Base-by-base conservation (phyloP, 2,329 filamentous ascomycete genomes). In the Acarospora socialis region DNA sequence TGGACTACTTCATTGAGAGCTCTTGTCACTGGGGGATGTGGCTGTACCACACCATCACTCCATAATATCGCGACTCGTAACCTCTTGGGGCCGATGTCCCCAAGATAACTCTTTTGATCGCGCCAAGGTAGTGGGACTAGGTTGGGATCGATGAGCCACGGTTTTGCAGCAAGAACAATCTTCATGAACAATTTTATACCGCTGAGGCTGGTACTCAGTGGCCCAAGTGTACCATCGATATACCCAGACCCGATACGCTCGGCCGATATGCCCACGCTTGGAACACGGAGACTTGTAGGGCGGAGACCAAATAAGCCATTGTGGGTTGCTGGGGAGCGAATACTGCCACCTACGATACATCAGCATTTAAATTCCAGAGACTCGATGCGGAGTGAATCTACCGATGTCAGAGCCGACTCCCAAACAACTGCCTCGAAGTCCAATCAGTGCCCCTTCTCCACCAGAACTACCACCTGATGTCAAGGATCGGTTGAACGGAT, bases 61-160 rank as follows among this genome's bases (percentile, higher is more conserved):
- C 66, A 65, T 27, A 75, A 52, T 2, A 74, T 60, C 0, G 64
- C 76, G n/a, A 81, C 57, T 43, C 67, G 73, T 4, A 77, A 51
- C 38, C 66, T 71, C 35, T 52, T 52, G 3, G 49, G 36, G 4
- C 34, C 39, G 5, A 40, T 32, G 1, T 43, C 36, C 9, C 43
- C 42, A 13, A 47, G 23, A 7, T 43, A 20, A 13, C 5, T 7
- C 10, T 22, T 22, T 12, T 22, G 8, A 12, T 34, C 6, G 23
- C 20, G 27, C 37, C 37, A 38, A 12, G 35, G 21, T 15, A 35
- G 12, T 14, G 35, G 31, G 9, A 38, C 17, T 13, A 40, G 28
- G 10, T 4, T 26, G 4, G 35, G 35, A 6, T 40, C 35, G 1
- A 3, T 10, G 9, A 35, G 12, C 35, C 35, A 38, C 6, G 37